Base-by-base conservation (phyloP, 208 protist species). In the Angomonas ambiguus region DNA sequence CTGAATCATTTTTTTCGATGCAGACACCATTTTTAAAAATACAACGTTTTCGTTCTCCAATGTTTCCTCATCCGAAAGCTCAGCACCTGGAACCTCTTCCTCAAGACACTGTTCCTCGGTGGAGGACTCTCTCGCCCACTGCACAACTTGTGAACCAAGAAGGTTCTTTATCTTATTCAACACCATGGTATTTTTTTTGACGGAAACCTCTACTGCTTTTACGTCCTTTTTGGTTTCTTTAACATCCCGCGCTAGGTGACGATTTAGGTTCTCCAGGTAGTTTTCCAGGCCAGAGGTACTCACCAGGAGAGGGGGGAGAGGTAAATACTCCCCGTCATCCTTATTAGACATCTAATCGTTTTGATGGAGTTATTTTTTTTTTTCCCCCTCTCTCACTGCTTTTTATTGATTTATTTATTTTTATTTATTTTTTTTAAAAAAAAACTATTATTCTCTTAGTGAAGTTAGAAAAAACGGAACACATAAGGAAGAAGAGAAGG, bases 251-350 rank as follows among this genome's bases (percentile, higher is more conserved):
- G 51, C 32, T 0, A 87, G 69, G 4, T 80, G 59, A 18, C 41
- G 42, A 33, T 41, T 83, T 1, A 87, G 68, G 24, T 45, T 62
- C 1, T 63, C 67, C 33, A 87, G 38, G 59, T 83, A 87, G 25
- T 67, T 51, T 62, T 87, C 76, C 8, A 87, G 73, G 1, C 69
- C 67, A 55, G 69, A 71, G 1, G 64, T 61, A 48, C 73, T 77
- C 18, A 87, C 51, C 24, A 87, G 73, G 8, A 76, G 35, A 1
- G 76, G 66, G 6, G 80, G 80, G n/a, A 80, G 25, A 0, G 66
- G 62, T 13, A 72, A 24, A 51, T 73, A 78, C n/a, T 65, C 56
- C 27, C 48, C 61, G 8, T 61, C 60, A 34, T 63, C 34, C 58
- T 45, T 33, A 16, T 41, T 25, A 20, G 57, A 62, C 30, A 59